Conservation (phyloP, 2,329 filamentous ascomycete species). For the Paraconiothyrium sp. region DNA sequence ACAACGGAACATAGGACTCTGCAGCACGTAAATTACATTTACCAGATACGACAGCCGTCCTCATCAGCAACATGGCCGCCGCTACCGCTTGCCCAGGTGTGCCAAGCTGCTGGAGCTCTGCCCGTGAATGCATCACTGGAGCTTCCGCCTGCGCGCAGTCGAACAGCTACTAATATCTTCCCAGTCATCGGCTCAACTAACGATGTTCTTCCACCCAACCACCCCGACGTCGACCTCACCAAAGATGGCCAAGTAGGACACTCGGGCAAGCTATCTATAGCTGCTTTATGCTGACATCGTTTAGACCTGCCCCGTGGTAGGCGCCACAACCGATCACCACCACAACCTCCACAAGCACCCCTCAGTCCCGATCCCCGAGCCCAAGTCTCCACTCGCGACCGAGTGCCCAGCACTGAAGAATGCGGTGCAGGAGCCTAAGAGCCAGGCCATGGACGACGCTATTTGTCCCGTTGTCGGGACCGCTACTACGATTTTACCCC, state of each 20-base stretch:
- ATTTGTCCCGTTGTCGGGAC: slow-evolving; percentile 57
- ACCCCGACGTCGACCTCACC: slow-evolving; percentile 51
- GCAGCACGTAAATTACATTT: not conserved
- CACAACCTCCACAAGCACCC: slow-evolving; percentile 55
- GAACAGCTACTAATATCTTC: not conserved
- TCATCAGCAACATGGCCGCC: slow-evolving; percentile 9
- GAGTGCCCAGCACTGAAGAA: slow-evolving; percentile 55
- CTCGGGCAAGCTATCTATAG: not conserved
- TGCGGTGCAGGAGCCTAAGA: slow-evolving; percentile 46
- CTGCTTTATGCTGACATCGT: not conserved
- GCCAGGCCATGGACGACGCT: slow-evolving; percentile 53
- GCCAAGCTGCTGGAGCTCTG: not conserved
- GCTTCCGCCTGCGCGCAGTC: not conserved
- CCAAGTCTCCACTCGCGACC: slow-evolving; percentile 42
- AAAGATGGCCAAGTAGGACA: slow-evolving; percentile 49
- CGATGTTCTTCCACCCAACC: slow-evolving; percentile 55
- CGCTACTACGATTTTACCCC: slow-evolving; percentile 53
- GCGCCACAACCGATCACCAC: slow-evolving; percentile 57
- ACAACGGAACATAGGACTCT: not conserved
- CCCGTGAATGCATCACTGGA: too few relatives aligned
- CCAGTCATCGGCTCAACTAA: slow-evolving; percentile 54
- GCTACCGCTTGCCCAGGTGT: slow-evolving; percentile 16
- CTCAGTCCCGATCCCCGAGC: slow-evolving; percentile 39
- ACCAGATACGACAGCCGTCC: not conserved
- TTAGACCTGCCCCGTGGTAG: slow-evolving; percentile 54